Evolutionary conservation across 108 stramenopile species (phyloP).

Genomic region (Cyclotella cryptica): DNA sequence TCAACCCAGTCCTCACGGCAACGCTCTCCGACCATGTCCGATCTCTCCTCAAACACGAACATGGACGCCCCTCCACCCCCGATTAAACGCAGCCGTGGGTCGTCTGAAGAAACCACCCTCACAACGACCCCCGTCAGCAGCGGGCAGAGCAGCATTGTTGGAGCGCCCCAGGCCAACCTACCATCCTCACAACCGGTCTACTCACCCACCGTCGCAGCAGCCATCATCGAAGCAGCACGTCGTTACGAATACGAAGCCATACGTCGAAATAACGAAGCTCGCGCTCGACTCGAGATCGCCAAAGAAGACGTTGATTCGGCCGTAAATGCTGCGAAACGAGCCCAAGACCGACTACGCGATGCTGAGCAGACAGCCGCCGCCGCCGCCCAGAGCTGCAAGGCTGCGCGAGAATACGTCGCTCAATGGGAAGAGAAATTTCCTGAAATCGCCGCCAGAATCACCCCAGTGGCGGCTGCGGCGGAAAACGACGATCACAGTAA

Average conservation of each 20-base stretch:
- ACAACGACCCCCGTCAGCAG: too few species aligned
- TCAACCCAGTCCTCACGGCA: too few species aligned
- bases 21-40: too few species aligned
- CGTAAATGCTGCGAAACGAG: constrained; percentile 29
- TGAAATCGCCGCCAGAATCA: background rate
- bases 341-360: constrained; percentile 35
- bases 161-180: too few species aligned
- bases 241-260: constrained; percentile 40
- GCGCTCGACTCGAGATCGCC: constrained; percentile 15
- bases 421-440: constrained; percentile 27
- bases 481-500: constrained; percentile 23
- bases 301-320: constrained; percentile 34
- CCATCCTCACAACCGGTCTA: too few species aligned
- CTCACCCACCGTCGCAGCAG: too few species aligned
- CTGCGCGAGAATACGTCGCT: constrained; percentile 25
- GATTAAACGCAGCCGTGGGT: too few species aligned
- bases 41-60: too few species aligned
- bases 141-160: too few species aligned
- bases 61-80: too few species aligned
- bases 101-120: too few species aligned
- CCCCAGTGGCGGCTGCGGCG: background rate
- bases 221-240: too few species aligned
- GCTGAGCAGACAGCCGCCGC: constrained; percentile 27
- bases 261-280: constrained; percentile 17
- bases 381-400: constrained; percentile 11